A percentile compares a stretch with the other conserved stretches of the same genome.
phyloP scores from a whole-genome alignment of 2,329 filamentous ascomycete genomes.

The Phialophora chinensis region DNA sequence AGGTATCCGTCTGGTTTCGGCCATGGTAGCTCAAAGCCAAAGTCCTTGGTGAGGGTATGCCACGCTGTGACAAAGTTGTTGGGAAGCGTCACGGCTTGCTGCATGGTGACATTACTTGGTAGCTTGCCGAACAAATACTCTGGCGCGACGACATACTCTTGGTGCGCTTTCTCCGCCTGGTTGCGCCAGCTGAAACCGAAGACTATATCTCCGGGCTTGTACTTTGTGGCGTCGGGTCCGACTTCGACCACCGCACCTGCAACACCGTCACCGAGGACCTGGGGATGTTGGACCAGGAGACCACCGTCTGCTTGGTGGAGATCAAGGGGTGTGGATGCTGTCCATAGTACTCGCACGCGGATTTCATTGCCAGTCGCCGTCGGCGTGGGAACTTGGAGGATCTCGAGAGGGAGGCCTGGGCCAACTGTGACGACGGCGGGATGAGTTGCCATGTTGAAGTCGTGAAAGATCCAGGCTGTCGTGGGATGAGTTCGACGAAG shows the following conservation, averaged over 20 bases:
- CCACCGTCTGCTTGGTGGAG: constrained; percentile 67
- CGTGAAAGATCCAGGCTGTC: neutral
- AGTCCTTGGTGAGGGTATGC: constrained; percentile 59
- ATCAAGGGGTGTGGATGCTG: constrained; percentile 66
- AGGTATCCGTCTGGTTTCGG: constrained; percentile 55
- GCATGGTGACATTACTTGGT: constrained; percentile 51
- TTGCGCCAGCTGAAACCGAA: constrained; percentile 61
- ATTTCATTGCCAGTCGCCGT: constrained; percentile 54
- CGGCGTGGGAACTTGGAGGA: constrained; percentile 47
- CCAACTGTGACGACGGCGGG: constrained; percentile 50
- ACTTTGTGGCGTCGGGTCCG: constrained; percentile 52
- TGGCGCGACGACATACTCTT: constrained; percentile 61
- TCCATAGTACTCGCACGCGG: constrained; percentile 62
- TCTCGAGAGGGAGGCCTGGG: constrained; percentile 45
- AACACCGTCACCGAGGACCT: constrained; percentile 58
- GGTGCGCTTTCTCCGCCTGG: constrained; percentile 59
- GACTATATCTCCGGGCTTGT: constrained; percentile 62
- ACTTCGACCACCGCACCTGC: constrained; percentile 61
- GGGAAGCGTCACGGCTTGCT: constrained; percentile 60
- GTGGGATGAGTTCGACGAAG: neutral
- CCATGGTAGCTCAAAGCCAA: constrained; percentile 63
- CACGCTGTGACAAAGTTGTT: constrained; percentile 67
- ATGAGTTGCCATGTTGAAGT: constrained; percentile 46
- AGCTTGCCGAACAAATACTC: constrained; percentile 57
- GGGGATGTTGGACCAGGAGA: constrained; percentile 58